Conservation (phyloP, 805 yeast genomes). For the Kuraishia hungarica region DNA sequence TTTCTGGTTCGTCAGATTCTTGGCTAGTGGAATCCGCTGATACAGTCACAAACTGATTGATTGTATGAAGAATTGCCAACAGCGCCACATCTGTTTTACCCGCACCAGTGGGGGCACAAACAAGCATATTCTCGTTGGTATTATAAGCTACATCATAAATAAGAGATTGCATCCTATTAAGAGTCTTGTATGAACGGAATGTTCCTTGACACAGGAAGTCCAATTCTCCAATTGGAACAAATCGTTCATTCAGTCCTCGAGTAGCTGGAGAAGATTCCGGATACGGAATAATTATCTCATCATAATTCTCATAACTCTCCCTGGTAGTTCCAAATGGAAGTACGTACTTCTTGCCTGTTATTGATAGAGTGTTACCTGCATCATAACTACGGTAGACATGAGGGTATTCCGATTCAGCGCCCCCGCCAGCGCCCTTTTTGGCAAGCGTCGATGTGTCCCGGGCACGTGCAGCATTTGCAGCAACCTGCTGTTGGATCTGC, state of each 20-base stretch:
- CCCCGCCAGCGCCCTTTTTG: conserved; percentile 27
- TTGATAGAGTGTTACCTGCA: conserved; percentile 60
- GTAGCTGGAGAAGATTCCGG: conserved; percentile 30
- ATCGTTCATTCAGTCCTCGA: conserved; percentile 32
- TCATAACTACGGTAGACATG: conserved; percentile 76
- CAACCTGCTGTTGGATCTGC: conserved; percentile 45
- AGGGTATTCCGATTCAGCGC: conserved; percentile 54
- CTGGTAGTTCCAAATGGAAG: conserved; percentile 79
- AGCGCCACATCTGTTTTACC: conserved; percentile 98
- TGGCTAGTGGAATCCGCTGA: not conserved
- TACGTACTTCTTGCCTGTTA: conserved; percentile 72
- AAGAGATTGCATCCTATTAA: conserved; percentile 79
- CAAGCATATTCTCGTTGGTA: conserved; percentile 60
- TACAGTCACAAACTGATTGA: conserved; percentile 41
- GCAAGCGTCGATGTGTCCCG: conserved; percentile 41
- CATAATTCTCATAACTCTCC: conserved; percentile 51
- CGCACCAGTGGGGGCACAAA: conserved; percentile 99
- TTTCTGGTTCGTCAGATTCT: conserved; percentile 1
- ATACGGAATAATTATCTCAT: conserved; percentile 79
- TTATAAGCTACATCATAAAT: conserved; percentile 72
- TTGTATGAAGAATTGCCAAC: conserved; percentile 58
- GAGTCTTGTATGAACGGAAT: conserved; percentile 64
- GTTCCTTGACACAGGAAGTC: conserved; percentile 81
- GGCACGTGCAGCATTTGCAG: conserved; percentile 38
- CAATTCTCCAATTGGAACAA: conserved; percentile 52